Base-by-base conservation (phyloP, 768 basidiomycete species). In the Sarcodon sp. region DNA sequence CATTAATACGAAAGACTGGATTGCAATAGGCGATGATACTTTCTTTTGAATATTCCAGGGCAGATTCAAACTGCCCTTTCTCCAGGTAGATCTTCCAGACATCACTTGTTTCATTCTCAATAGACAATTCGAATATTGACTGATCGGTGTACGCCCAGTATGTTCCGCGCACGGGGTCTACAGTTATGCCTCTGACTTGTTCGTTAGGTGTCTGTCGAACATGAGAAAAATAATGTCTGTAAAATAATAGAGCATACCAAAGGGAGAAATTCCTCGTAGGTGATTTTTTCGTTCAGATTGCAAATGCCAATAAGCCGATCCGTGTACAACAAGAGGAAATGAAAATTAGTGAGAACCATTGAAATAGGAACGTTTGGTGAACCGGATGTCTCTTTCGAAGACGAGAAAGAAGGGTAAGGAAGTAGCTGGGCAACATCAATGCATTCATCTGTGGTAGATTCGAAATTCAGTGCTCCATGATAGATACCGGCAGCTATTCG, bases 121-220 rank as follows among this genome's bases (percentile, higher is more conserved):
- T 73, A 6, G 83, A 77, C 21, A 99, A 66, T 57, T 99, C 96
- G 56, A 87, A 92, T 15, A 99, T 72, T 0, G 88, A 85, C 51
- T 81, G 79, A 53, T 88, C 82, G 0, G 93, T 93, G 59, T 83
- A 93, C 1, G 92, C 76, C 96, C 96, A 99, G 56, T 84, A 93
- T 11, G 94, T 98, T 63, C 79, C 82, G 7, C 85, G 78, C 3
- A 88, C 80, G 13, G 85, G 86, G 64, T 99, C 96, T 7, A 85
- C 75, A 5, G 83, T 77, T 33, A 97, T 66, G 0, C 84, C 88
- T 31, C 77, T 69, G 13, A 89, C 79, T 34, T 64, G 66, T 58
- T 94, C 90, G 27, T 74, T 77, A 6, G 78, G 69, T 75, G 80
- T 83, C 92, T 96, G 59, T 15, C 1, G 33, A 43, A 45, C 7